Evolutionary conservation across 257 asterid genomes (phyloP), one percentile per base, ranked within the genome.

Genomic region (Primulina tabacum): DNA sequence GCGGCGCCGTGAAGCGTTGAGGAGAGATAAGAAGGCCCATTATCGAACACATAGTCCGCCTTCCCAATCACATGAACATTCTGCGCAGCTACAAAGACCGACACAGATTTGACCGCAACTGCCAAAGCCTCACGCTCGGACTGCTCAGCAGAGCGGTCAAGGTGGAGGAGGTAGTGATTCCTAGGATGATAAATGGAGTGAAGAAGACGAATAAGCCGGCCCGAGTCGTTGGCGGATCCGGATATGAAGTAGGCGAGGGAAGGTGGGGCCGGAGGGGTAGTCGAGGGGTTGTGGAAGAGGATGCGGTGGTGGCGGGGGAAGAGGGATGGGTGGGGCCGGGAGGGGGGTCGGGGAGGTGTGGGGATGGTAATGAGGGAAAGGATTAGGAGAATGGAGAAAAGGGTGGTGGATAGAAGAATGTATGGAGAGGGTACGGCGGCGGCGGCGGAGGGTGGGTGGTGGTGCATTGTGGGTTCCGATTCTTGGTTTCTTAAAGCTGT

Each of bases 1-100:
- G 96, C 78, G 0, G 99, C 97, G 18, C 96, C 99, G 69, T 80
- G 97, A 63, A 94, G 95, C 16, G 80, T 75, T 60, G 97, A 78
- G 0, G 99, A 85, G 21, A 94, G 75, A 26, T 81, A 75, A 32
- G 96, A 86, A 1, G 97, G 90, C 30, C 99, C 99, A 34, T 58
- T 33, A 9, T 81, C 35, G 77, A 77, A 77, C 38, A 88, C 96
- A 71, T 70, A 77, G 52, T 89, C 91, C 32, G 90, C 88, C 65
- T 84, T 88, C 14, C 99, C 99, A 34, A 94, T 53, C 6, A 91
- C 89, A 65, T 81, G 68, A 2, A 94, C 96, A 81, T 94, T 94
- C 78, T 73, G 96, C 20, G 90, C 92, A 73, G 96, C 89, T 74
- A 47, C 82, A 69, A 90, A 94, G 30, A 89, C 76, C 10, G 86